Evolutionary conservation across 2,329 filamentous ascomycete genomes (phyloP), one percentile per base, ranked within the genome.

Genomic region (Fusarium guadeloupense): DNA sequence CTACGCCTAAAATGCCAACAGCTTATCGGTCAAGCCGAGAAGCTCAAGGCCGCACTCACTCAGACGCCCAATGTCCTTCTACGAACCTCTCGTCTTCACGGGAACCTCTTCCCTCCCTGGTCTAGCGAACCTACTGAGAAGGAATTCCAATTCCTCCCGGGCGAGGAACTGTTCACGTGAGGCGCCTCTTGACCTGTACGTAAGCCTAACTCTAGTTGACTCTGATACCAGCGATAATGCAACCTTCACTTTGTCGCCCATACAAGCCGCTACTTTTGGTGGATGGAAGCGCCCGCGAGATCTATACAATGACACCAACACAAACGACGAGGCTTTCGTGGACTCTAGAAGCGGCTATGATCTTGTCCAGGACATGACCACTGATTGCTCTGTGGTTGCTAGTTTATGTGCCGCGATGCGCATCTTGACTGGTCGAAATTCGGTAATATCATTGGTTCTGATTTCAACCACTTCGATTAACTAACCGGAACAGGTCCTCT

Each of bases 341-440:
- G 75, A 78, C 40, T 79, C 83, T 14, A 76, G 77, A 7, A 77
- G 81, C 9, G 82, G 84, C 13, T 87, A 91, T 59, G 94, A 99
- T 75, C 83, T 99, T 8, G 93, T 97, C 4, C 95, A 99, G 75
- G 95, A 99, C 75, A 88, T 96, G 55, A 93, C 94, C 6, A 96
- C 94, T 1, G 95, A 99, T 74, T 99, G 95, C 72, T 98, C 95
- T 2, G 94, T 99, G 4, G 94, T 99, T 23, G 95, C 95, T 14
- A 97, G 95, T 73, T 82, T 99, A 6, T 97, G 93, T 72, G 93
- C 93, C 21, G 89, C 86, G 20, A 88, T 89, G 57, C 88, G 88
- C 34, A 82, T 88, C 9, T 83, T 88, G 59, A 87, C 87, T 16
- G 89, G 89, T 3, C 84, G 89, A 74, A 81, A 83, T 31, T 87